Evolutionary conservation across 345 rosid genomes (phyloP).

Genomic region (Ceriops decandra): DNA sequence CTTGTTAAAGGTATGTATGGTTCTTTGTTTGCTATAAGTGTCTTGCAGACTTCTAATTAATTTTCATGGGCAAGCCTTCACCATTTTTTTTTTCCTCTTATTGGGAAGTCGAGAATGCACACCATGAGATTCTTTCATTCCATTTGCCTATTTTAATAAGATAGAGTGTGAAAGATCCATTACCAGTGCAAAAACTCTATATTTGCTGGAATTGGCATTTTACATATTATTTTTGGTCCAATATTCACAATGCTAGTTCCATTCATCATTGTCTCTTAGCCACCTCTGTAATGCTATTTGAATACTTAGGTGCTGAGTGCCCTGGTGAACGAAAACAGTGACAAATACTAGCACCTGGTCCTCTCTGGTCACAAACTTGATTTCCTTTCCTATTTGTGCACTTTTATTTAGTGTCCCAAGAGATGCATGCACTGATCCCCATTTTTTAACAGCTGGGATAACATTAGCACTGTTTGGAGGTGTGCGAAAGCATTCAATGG

Average conservation of each 20-base stretch:
- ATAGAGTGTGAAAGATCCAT: background rate
- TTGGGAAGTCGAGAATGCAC: background rate
- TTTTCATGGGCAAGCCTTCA: background rate
- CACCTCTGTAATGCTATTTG: background rate
- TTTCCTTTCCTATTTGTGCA: background rate
- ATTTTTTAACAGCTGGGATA: conserved; percentile 70
- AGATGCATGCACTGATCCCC: conserved; percentile 6
- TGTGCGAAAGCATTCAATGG: conserved; percentile 84
- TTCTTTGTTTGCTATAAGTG: background rate
- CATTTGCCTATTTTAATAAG: background rate
- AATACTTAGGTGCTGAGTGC: background rate
- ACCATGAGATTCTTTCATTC: background rate
- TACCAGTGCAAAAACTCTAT: background rate
- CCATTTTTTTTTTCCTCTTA: background rate
- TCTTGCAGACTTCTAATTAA: background rate
- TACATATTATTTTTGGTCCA: background rate
- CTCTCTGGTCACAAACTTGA: background rate
- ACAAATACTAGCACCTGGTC: background rate
- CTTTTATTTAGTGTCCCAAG: conserved; percentile 2
- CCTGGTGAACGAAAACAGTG: too few relatives aligned
- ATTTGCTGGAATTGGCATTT: conserved; percentile 5
- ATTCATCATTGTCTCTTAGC: background rate
- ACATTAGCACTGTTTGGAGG: conserved; percentile 93
- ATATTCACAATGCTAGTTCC: background rate
- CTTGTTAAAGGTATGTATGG: conserved; percentile 76